These are phyloP conservation scores for Sporobolomyces pararoseus DNA, from an alignment of 768 basidiomycete genomes.

Conservation along the genomic window DNA sequence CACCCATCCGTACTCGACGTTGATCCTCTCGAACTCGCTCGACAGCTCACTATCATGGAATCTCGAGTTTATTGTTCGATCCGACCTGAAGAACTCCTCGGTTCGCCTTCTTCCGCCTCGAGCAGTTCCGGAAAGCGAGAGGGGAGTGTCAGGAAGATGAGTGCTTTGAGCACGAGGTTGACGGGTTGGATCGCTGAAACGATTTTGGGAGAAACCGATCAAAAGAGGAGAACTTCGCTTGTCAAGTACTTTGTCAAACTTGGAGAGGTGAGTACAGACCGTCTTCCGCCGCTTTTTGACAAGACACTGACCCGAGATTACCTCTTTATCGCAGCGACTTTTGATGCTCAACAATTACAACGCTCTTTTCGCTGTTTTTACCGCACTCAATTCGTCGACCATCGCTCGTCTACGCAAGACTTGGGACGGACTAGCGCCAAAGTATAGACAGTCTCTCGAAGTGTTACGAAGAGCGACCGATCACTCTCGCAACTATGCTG, in stretches of 20 bases:
- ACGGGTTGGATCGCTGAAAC: slow-evolving; percentile 96
- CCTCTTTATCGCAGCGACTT: slow-evolving; percentile 63
- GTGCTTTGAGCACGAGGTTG: slow-evolving; percentile 81
- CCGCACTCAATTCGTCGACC: slow-evolving; percentile 90
- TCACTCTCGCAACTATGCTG: slow-evolving; percentile 80
- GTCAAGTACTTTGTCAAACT: slow-evolving; percentile 93
- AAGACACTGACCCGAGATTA: background rate
- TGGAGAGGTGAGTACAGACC: slow-evolving; percentile 78
- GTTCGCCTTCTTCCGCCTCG: slow-evolving; percentile 53
- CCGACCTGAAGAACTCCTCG: slow-evolving; percentile 76
- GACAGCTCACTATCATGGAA: slow-evolving; percentile 93
- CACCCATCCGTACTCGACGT: slow-evolving; percentile 78
- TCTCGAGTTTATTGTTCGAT: slow-evolving; percentile 80
- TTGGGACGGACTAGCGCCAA: slow-evolving; percentile 82
- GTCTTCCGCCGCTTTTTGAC: slow-evolving; percentile 19
- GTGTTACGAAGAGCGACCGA: slow-evolving; percentile 78
- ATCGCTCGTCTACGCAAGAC: slow-evolving; percentile 88
- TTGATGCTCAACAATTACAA: slow-evolving; percentile 80
- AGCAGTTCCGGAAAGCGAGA: slow-evolving; percentile 55
- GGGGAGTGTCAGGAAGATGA: slow-evolving; percentile 76
- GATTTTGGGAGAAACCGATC: slow-evolving; percentile 83
- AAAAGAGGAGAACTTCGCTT: slow-evolving; percentile 70
- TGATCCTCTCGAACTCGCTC: slow-evolving; percentile 81
- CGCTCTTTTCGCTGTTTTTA: slow-evolving; percentile 84
- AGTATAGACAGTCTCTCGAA: slow-evolving; percentile 75